A percentile compares a stretch with the other conserved stretches of the same genome.
Evolutionary conservation across 495 filamentous ascomycete species (phyloP).

Genomic region (Aspergillus avenaceus): DNA sequence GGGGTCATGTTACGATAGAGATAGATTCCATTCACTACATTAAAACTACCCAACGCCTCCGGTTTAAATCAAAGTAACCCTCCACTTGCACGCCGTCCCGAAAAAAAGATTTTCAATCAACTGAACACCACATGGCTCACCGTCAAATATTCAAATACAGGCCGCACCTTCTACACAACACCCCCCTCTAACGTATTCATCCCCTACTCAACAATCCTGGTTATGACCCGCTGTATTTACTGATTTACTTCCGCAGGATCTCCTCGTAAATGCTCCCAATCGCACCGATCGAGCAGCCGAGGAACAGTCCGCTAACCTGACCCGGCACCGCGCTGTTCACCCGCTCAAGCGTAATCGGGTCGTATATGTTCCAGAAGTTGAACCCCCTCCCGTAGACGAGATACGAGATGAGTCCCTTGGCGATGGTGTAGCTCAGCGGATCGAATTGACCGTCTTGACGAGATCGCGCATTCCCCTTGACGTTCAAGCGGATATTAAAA

Average conservation of each 20-base stretch:
- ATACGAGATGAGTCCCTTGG: conserved; percentile 75
- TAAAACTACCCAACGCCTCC: too few species aligned
- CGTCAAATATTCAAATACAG: too few species aligned
- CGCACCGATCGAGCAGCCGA: conserved; percentile 65
- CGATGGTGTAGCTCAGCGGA: conserved; percentile 82
- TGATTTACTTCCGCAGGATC: conserved; percentile 63
- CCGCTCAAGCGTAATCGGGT: conserved; percentile 50
- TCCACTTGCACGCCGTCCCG: too few species aligned
- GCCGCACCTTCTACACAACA: too few species aligned
- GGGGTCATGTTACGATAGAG: not conserved
- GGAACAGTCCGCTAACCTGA: conserved; percentile 64
- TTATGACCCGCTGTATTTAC: too few species aligned
- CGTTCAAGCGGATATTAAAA: conserved; percentile 68
- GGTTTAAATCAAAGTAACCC: too few species aligned
- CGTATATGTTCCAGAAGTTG: conserved; percentile 59
- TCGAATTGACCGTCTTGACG: conserved; percentile 59
- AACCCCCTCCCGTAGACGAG: conserved; percentile 71
- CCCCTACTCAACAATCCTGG: too few species aligned
- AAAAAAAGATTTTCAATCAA: too few species aligned
- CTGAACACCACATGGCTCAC: too few species aligned
- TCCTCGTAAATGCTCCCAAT: conserved; percentile 79
- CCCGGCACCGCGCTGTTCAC: conserved; percentile 68
- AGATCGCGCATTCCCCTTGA: too few species aligned
- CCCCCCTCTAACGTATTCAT: too few species aligned
- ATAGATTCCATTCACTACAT: not conserved